These are phyloP conservation scores for Funneliformis mosseae DNA, from an alignment of 192 early-diverging fungal genomes.

Conservation along the genomic window DNA sequence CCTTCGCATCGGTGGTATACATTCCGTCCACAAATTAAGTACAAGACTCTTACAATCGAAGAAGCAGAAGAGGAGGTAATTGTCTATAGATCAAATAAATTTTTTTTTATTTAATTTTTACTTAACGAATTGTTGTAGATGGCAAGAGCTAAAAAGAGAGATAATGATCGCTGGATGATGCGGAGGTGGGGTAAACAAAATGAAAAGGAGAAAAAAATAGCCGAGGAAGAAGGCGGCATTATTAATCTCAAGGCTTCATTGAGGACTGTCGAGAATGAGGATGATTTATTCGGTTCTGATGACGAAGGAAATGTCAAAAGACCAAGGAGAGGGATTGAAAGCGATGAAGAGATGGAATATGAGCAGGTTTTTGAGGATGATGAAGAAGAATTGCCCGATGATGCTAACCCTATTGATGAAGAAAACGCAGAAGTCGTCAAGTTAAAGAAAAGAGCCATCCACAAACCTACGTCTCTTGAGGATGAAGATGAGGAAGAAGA, in stretches of 20 bases:
- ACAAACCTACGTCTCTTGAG: constrained; percentile 44
- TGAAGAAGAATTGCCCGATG: constrained; percentile 67
- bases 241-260: constrained; percentile 17
- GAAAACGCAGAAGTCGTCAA: constrained; percentile 30
- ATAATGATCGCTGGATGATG: constrained; percentile 57
- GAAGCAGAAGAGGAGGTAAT: constrained; percentile 69
- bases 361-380: constrained; percentile 84
- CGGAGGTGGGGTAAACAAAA: constrained; percentile 45
- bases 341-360: constrained; percentile 64
- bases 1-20: constrained; percentile 77
- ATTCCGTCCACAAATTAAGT: constrained; percentile 69
- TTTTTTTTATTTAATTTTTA: neutral
- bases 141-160: constrained; percentile 38
- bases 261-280: constrained; percentile 19
- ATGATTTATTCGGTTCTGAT: constrained; percentile 47
- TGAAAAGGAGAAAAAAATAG: constrained; percentile 23
- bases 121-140: constrained; percentile 40
- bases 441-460: constrained; percentile 30
- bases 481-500: constrained; percentile 45
- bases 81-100: neutral
- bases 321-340: constrained; percentile 15
- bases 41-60: constrained; percentile 66
- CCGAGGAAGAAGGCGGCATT: constrained; percentile 19
- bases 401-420: constrained; percentile 49
- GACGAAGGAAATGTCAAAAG: constrained; percentile 34